Evolutionary conservation across 164 flowering plant genomes (phyloP), one percentile per base, ranked within the genome.

Genomic region (Berberis vulgaris): DNA sequence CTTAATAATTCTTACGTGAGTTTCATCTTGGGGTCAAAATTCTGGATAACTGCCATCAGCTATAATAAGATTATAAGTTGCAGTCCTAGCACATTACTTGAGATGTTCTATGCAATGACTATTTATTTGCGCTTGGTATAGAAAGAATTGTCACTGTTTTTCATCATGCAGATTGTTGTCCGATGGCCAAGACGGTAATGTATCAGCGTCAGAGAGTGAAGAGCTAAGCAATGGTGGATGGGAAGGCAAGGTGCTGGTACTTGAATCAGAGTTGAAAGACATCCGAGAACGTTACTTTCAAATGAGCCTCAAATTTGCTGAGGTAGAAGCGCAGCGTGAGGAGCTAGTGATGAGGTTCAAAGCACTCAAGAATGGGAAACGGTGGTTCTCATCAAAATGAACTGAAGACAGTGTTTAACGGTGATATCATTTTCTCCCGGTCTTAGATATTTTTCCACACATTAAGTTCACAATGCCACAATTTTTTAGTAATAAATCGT

Each of bases 261-360:
- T 89, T 1, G 94, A 88, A 75, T 58, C 77, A 55, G 98, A 93
- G 73, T 67, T 89, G 54, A 77, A 64, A 76, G 98, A 93, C 60
- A 69, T 93, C 62, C 89, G 75, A 2, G 96, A 93, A 46, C 85
- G 94, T 6, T 93, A 93, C 76, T 75, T 82, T 64, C 71, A 86
- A 60, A 93, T 93, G 96, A 93, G 98, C 63, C 88, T 89, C 61
- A 83, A 76, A 66, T 93, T 81, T 70, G 96, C 98, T 6, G 94
- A 93, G 74, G 97, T 85, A 3, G 98, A 88, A 74, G 82, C 85
- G 45, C 72, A 88, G 64, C 80, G 90, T 5, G 97, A 88, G 75
- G 97, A 88, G 68, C 92, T 93, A 56, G 91, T 93, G 57, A 84
- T 88, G 90, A 83, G 86, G 76, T 81, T 93, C 54, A 88, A 75